These are phyloP conservation scores for Clonostachys sp. DNA, from an alignment of 2,329 filamentous ascomycete genomes.

Conservation along the genomic window DNA sequence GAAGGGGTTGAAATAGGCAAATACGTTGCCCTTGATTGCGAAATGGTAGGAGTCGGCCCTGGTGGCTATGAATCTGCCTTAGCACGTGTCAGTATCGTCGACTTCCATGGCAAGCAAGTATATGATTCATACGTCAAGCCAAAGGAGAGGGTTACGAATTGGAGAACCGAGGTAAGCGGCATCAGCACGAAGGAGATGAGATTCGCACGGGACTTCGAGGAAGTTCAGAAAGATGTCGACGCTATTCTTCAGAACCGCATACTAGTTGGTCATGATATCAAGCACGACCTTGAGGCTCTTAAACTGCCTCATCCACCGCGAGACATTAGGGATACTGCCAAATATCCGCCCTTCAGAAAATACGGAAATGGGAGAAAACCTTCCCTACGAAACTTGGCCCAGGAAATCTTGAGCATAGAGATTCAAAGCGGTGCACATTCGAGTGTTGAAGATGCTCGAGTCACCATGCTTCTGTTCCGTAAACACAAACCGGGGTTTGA, in stretches of 20 bases:
- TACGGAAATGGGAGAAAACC: slow-evolving; percentile 65
- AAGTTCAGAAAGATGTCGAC: slow-evolving; percentile 71
- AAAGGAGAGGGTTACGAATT: slow-evolving; percentile 77
- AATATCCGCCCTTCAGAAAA: slow-evolving; percentile 69
- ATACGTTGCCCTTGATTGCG: slow-evolving; percentile 91
- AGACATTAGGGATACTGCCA: slow-evolving; percentile 81
- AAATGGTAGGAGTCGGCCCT: slow-evolving; percentile 90
- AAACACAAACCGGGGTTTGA: slow-evolving; percentile 84
- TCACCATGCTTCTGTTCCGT: slow-evolving; percentile 84
- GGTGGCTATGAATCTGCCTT: slow-evolving; percentile 69
- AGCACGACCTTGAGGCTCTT: slow-evolving; percentile 73
- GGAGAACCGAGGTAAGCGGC: slow-evolving; percentile 82
- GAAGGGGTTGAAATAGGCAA: slow-evolving; percentile 69
- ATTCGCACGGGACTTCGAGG: slow-evolving; percentile 64
- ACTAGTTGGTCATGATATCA: slow-evolving; percentile 78
- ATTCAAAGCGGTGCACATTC: slow-evolving; percentile 63
- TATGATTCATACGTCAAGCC: slow-evolving; percentile 92
- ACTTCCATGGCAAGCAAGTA: slow-evolving; percentile 87
- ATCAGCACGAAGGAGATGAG: slow-evolving; percentile 71
- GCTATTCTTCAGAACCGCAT: slow-evolving; percentile 66
- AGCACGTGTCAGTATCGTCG: slow-evolving; percentile 84
- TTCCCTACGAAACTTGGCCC: slow-evolving; percentile 54
- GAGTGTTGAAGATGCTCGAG: slow-evolving; percentile 75
- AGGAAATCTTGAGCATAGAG: slow-evolving; percentile 52
- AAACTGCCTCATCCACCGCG: slow-evolving; percentile 72